Evolutionary conservation across 176 grass and related monocot genomes (phyloP), one percentile per base, ranked within the genome.

Genomic region (Dactylis glomerata): DNA sequence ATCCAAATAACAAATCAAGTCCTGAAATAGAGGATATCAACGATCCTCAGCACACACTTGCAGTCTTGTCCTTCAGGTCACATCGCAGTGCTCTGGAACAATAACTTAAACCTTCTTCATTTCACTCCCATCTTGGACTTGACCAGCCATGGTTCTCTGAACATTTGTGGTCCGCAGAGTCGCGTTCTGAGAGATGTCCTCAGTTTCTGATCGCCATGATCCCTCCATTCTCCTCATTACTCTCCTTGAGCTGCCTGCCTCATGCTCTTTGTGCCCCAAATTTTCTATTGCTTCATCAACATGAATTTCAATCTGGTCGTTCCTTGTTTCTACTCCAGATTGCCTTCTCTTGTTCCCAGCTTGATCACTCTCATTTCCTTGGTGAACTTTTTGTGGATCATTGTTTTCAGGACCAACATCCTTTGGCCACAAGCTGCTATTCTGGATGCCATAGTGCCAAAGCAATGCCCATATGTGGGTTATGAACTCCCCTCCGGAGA

Each of bases 401-500:
- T 47, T 8, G 40, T 83, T 14, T n/a, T 54, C 30, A 20, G 59
- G 2, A 0, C 0, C 44, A 13, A 28, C 44, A 22, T 68, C 59
- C 16, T 1, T n/a, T 20, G 71, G 82, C 82, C 82, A 84, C 59
- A 84, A 55, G 2, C 1, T 77, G 6, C 82, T 84, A 6, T 62
- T 22, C 22, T 79, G 12, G 7, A 89, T 79, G 41, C 56, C 76
- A 19, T 47, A 73, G 19, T 89, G 81, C 81, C 77, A 89, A 6
- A 89, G 82, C 51, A 89, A 67, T 13, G 73, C 51, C 87, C 87
- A 85, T 12, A 79, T 73, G 20, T 80, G 20, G 75, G 27, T 88
- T 57, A 88, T 78, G 30, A 71, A 84, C 44, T 88, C 86, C 23
- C 86, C 73, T 78, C 86, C 86, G 14, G 73, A 69, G 9, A 88